phyloP scores from a whole-genome alignment of 148 eudicot species.

The Chenopodium quinoa region DNA sequence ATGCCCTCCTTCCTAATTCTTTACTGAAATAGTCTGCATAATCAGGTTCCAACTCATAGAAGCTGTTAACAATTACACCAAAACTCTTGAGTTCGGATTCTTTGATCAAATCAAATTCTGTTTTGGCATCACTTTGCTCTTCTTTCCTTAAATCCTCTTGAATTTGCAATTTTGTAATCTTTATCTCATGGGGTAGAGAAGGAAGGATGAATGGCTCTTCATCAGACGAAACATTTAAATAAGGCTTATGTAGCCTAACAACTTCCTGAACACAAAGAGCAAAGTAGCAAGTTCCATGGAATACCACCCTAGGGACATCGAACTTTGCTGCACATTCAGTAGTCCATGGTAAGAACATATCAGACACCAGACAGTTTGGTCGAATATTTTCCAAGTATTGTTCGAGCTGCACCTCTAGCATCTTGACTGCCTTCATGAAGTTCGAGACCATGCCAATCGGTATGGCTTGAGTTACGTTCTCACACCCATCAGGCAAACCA shows the following conservation, averaged over 20 bases:
- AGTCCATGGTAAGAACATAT: conserved; percentile 38
- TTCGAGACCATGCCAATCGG: conserved; percentile 2
- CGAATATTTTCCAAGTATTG: conserved; percentile 27
- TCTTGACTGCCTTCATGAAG: conserved; percentile 29
- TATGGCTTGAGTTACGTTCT: conserved; percentile 25
- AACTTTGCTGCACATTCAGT: conserved; percentile 31
- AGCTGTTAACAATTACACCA: conserved; percentile 33
- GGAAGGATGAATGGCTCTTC: conserved; percentile 20
- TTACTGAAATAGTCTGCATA: conserved; percentile 13
- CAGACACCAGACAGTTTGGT: conserved; percentile 29
- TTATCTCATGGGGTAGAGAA: conserved; percentile 22
- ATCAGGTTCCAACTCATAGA: conserved; percentile 31
- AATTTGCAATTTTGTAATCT: conserved; percentile 19
- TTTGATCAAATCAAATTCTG: background rate
- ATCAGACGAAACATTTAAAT: conserved; percentile 7
- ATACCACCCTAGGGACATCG: conserved; percentile 26
- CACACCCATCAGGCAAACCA: conserved; percentile 39
- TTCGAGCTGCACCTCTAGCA: conserved; percentile 41
- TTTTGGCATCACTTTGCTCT: background rate
- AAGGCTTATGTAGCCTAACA: conserved; percentile 23
- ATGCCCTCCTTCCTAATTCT: background rate
- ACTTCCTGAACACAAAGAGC: conserved; percentile 18
- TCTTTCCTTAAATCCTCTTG: background rate
- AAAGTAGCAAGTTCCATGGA: conserved; percentile 34
- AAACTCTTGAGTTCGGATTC: conserved; percentile 21